Evolutionary conservation across 2,329 filamentous ascomycete genomes (phyloP).

Genomic region (Ambrosiella beaveri): DNA sequence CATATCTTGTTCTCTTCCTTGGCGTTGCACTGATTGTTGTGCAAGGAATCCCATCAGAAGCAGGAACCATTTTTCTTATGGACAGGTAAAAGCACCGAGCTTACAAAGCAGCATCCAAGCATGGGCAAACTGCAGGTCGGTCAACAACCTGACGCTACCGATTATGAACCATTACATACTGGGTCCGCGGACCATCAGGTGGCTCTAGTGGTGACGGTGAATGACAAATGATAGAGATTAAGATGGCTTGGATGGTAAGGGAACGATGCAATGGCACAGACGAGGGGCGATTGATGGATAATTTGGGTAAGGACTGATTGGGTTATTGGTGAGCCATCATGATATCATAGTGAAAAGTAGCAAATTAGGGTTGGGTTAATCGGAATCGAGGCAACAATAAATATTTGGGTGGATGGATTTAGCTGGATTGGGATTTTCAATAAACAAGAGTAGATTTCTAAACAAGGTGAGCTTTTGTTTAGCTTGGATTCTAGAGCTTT

Average conservation of each 20-base stretch:
- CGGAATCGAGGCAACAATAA: not conserved
- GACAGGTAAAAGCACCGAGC: not conserved
- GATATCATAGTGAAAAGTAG: too few species aligned
- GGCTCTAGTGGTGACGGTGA: not conserved
- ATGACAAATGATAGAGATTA: not conserved
- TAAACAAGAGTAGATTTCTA: not conserved
- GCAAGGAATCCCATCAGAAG: not conserved
- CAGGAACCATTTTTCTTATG: not conserved
- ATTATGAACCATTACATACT: not conserved
- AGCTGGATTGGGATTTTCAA: not conserved
- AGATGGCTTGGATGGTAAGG: too few species aligned
- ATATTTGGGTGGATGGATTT: not conserved
- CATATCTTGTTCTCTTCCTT: too few species aligned
- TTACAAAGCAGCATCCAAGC: not conserved
- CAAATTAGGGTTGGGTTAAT: too few species aligned
- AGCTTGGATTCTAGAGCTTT: too few species aligned
- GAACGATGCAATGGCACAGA: not conserved
- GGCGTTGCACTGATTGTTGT: not conserved
- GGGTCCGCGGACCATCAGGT: not conserved
- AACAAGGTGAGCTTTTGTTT: too few species aligned
- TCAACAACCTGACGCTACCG: not conserved
- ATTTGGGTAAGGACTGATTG: not conserved
- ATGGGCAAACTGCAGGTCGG: not conserved
- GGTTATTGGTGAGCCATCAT: too few species aligned
- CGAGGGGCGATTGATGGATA: not conserved